Evolutionary conservation across 148 eudicot species (phyloP).

Genomic region (Spergularia marina): DNA sequence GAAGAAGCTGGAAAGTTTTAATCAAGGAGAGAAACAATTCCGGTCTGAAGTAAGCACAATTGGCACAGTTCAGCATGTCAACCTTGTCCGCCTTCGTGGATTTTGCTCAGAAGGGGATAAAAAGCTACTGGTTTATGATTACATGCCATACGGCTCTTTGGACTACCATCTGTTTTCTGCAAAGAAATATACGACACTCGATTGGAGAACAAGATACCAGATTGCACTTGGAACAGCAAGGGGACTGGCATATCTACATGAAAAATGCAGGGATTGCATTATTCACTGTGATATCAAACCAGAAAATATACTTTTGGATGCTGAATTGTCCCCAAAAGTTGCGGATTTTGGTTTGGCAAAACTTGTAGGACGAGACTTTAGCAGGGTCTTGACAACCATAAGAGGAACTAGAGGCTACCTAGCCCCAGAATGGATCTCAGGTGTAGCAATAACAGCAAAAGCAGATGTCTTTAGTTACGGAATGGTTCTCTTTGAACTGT

Average conservation of each 20-base stretch:
- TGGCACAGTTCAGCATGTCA: constrained; percentile 60
- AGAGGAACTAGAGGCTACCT: constrained; percentile 60
- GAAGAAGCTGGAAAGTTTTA: constrained; percentile 45
- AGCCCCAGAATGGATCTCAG: constrained; percentile 68
- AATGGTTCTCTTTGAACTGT: constrained; percentile 52
- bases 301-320: constrained; percentile 48
- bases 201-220: constrained; percentile 43
- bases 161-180: constrained; percentile 37
- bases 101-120: constrained; percentile 44
- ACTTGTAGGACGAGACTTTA: constrained; percentile 53
- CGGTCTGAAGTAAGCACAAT: constrained; percentile 61
- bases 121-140: constrained; percentile 51
- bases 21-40: constrained; percentile 59
- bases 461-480: constrained; percentile 63
- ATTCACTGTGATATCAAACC: constrained; percentile 54
- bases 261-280: constrained; percentile 34
- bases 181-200: constrained; percentile 14
- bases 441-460: constrained; percentile 51
- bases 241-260: constrained; percentile 43
- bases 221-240: constrained; percentile 40
- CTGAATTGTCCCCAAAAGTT: constrained; percentile 38
- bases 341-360: constrained; percentile 62
- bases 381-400: constrained; percentile 55
- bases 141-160: constrained; percentile 48
- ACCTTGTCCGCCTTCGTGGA: constrained; percentile 55